Base-by-base conservation (phyloP, 2,329 filamentous ascomycete species). In the Sclerotinia glacialis region DNA sequence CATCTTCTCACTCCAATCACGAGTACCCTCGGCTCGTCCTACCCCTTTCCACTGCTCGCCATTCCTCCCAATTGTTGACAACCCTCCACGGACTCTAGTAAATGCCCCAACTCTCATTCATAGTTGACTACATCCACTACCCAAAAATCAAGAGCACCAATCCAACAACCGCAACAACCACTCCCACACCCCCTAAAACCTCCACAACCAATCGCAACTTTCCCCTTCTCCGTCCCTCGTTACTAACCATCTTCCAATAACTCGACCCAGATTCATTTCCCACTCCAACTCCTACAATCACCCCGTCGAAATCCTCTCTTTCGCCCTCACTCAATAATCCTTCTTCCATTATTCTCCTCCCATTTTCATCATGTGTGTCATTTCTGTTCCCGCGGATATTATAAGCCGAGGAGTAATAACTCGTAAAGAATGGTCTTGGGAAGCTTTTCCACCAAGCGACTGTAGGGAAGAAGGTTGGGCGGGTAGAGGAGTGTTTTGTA, bases 381-480 rank as follows among this genome's bases (percentile, higher is more conserved):
- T n/a, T 28, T 16, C n/a, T 16, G 9, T 26, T 21, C 44, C 14
- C 12, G 9, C 49, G 58, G 23, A 23, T 26, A 47, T 26, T 37
- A 8, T 23, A 26, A 8, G 8, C 21, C 3, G 44, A 61, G 58
- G 58, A 26, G 49, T 49, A 26, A 61, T 61, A 49, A 21, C 9
- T 61, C n/a, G 58, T 8, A 28, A 61, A 61, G 26, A 12, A 49
- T 6, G 63, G 63, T 47, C 18, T 40, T 18, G 42, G 53, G 28
- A 65, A 59, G 16, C 11, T 31, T 49, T 58, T 65, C 63, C 63
- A 65, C 63, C 63, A 65, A 47, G 63, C 63, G 11, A 65, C 42
- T 16, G 53, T 59, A 12, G 63, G 63, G 42, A 65, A 50, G 63
- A 65, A 65, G 23, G 63, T 65, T 42, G 53, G 63, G 44, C 63